Evolutionary conservation across 345 rosid genomes (phyloP).

Genomic region (Populus deltoides): DNA sequence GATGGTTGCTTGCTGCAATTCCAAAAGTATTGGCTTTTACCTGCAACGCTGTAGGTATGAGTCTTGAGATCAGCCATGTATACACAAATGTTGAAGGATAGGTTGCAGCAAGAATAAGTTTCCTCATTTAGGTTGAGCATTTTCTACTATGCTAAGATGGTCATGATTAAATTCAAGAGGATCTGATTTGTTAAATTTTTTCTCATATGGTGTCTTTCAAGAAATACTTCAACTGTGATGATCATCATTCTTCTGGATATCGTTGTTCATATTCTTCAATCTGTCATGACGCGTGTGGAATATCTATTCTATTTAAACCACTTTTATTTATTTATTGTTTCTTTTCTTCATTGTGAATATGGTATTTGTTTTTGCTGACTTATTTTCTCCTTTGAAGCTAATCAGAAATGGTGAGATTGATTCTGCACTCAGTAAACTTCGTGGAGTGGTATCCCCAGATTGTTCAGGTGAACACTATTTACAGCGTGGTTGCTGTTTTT

Average conservation of each 20-base stretch:
- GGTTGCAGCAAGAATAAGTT: too few relatives aligned
- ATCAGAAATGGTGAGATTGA: conserved; percentile 82
- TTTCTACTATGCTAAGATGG: not conserved
- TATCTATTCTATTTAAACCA: not conserved
- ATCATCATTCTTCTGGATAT: not conserved
- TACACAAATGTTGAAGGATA: not conserved
- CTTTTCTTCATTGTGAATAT: not conserved
- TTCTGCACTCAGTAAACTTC: conserved; percentile 59
- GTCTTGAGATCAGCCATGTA: not conserved
- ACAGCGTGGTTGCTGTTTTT: not conserved
- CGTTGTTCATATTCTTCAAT: not conserved
- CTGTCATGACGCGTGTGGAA: not conserved
- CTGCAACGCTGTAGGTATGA: not conserved
- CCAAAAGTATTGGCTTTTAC: not conserved
- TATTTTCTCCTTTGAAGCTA: conserved; percentile 44
- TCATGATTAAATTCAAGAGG: not conserved
- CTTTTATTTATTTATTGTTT: too few relatives aligned
- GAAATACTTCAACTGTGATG: not conserved
- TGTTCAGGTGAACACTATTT: conserved; percentile 53
- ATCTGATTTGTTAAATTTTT: not conserved
- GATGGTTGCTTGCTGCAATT: not conserved
- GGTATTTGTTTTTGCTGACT: not conserved
- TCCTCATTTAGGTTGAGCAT: not conserved
- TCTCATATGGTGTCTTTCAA: not conserved
- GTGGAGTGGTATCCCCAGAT: conserved; percentile 81